Evolutionary conservation across 2,329 filamentous ascomycete species (phyloP), one percentile per base, ranked within the genome.

Genomic region (Cladosporium oxysporum): DNA sequence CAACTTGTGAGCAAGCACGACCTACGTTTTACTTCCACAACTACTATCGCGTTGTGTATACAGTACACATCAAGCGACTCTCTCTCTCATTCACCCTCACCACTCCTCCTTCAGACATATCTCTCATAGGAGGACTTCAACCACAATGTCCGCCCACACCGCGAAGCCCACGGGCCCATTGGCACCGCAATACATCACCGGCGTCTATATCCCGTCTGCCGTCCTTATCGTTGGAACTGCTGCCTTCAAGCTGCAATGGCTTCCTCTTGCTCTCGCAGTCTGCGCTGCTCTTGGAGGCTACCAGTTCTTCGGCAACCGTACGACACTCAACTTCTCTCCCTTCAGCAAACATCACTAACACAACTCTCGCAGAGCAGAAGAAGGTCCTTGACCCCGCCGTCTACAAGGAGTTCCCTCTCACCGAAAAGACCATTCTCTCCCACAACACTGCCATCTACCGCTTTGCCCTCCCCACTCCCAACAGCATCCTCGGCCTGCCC

Each of bases 391-490:
- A 94, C 82, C 92, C 93, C 35, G 88, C 89, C 72, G 85, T 85
- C 60, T 97, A 97, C 86, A 93, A 97, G 79, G 87, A 96, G 66
- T 97, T 97, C 77, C 90, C 92, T 78, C 89, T 99, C 73, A 90
- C 91, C 80, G 92, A 98, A 81, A 98, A 97, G 87, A 98, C 90
- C 16, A 86, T 96, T 71, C 90, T 98, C 75, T 97, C 94, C 35
- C 95, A 98, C 87, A 99, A 99, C 84, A 94, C 96, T 67, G 93
- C 94, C 80, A 97, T 99, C 91, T 99, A 98, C 85, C 93, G 95
- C 76, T 97, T 98, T 83, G 85, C 86, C 70, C 91, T 99, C 49
- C 93, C 93, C 66, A 85, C 85, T 61, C 82, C 89, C 49, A 90
- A 84, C 73, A 87, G 91, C 72, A 92, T 97, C 78, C 91, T 98